Conservation (phyloP, 306 rosid genomes). For the Arachis hypogaea region DNA sequence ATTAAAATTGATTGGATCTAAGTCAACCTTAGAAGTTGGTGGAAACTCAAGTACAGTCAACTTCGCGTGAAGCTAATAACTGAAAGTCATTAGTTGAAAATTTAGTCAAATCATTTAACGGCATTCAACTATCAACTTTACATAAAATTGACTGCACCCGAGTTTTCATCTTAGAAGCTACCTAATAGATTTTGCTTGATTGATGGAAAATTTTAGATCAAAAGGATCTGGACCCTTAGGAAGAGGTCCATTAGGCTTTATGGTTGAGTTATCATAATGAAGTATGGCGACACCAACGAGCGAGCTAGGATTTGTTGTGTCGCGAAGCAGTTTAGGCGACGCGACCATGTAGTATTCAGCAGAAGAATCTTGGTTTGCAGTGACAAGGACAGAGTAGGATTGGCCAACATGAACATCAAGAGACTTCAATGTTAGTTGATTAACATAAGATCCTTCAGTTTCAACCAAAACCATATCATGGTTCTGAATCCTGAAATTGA, state of each 20-base stretch:
- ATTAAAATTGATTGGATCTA: too few relatives aligned
- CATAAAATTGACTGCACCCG: too few relatives aligned
- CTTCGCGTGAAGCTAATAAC: too few relatives aligned
- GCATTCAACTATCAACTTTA: too few relatives aligned
- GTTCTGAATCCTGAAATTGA: constrained; percentile 79
- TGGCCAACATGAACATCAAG: constrained; percentile 92
- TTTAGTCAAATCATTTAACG: too few relatives aligned
- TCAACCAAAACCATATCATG: constrained; percentile 73
- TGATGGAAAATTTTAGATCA: constrained; percentile 61
- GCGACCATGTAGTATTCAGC: constrained; percentile 79
- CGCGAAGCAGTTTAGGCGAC: constrained; percentile 54
- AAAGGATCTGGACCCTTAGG: constrained; percentile 71
- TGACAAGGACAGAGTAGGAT: constrained; percentile 82
- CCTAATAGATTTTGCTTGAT: constrained; percentile 78
- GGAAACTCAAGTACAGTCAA: too few relatives aligned
- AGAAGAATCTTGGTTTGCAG: constrained; percentile 61
- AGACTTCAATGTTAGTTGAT: constrained; percentile 63
- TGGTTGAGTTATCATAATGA: constrained; percentile 58
- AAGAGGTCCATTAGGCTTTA: constrained; percentile 54
- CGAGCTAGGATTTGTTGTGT: constrained; percentile 27
- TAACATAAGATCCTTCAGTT: constrained; percentile 86
- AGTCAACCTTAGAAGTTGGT: too few relatives aligned
- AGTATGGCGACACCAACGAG: constrained; percentile 62
- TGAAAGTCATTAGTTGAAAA: too few relatives aligned
- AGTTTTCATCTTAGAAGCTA: too few relatives aligned